phyloP scores from a whole-genome alignment of 257 asterid species.

The Lycium barbarum region DNA sequence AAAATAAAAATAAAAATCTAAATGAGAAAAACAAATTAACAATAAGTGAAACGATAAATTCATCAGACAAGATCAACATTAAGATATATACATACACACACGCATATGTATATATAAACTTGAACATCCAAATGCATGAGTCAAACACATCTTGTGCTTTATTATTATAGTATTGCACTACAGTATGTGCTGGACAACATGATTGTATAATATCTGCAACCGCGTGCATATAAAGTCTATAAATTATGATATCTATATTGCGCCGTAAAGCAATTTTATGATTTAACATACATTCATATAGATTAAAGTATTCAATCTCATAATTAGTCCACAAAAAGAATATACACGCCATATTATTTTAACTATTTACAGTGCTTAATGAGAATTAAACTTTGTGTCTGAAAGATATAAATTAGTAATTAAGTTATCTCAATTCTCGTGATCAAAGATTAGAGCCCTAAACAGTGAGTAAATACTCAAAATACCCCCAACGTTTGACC shows the following conservation, averaged over 20 bases:
- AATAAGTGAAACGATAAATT: too few relatives aligned
- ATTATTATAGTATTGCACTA: neutral
- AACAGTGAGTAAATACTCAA: too few relatives aligned
- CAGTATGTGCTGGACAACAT: neutral
- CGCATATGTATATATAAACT: too few relatives aligned
- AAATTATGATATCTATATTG: constrained; percentile 12
- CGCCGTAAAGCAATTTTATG: constrained; percentile 23
- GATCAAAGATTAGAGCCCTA: too few relatives aligned
- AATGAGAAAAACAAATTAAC: neutral
- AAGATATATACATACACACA: too few relatives aligned
- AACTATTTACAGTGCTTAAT: neutral
- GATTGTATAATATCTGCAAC: neutral
- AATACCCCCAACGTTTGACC: too few relatives aligned
- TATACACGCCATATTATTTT: neutral
- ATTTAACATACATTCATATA: neutral
- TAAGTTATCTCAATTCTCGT: too few relatives aligned
- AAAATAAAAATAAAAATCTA: neutral
- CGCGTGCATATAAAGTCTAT: constrained; percentile 8
- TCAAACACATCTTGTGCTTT: neutral
- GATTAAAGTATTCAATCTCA: constrained; percentile 21
- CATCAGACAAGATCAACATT: neutral
- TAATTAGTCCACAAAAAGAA: neutral
- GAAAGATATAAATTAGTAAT: too few relatives aligned
- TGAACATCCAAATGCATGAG: neutral
- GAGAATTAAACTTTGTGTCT: too few relatives aligned